Base-by-base conservation (phyloP, 306 rosid genomes). In the Trichosanthes cucumerina region DNA sequence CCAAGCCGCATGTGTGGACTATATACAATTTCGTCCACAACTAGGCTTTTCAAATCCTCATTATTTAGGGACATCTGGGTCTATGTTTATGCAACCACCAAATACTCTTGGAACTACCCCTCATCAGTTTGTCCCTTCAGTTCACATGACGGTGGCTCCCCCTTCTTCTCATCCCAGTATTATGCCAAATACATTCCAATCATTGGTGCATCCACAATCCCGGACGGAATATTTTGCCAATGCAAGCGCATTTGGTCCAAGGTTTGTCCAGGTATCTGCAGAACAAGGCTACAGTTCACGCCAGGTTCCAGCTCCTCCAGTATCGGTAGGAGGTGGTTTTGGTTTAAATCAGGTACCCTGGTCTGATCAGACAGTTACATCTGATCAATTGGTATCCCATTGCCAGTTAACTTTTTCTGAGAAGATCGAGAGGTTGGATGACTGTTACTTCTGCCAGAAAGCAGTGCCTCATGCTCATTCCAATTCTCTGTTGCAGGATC, bases 391-490 rank as follows among this genome's bases (percentile, higher is more conserved):
- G 79, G 84, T 46, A 56, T 78, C 93, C 53, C 89, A 90, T 82
- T 93, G 84, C 77, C 89, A 86, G 73, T 89, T 81, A 78, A 79
- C 75, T 78, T 81, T 71, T 80, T 79, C 88, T 80, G 88, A 89
- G 80, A 83, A 84, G 77, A 53, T 81, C 78, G 80, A 52, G 19
- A 83, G 86, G 83, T 81, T 73, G 50, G 88, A 91, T 81, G 89
- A 89, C 52, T 90, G 92, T 84, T 84, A 82, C 81, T 80, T 90
- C 90, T 94, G 97, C 85, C 96, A 85, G 89, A 89, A 52, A 80
- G 87, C 81, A 57, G 77, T 93, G 82, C 97, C 98, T 79, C 93
- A 92, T 84, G 88, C 96, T 41, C 97, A 94, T 88, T 94, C 94
- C 50, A 91, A 94, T 85, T 81, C 92, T 56, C 54, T 86, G 68